Base-by-base conservation (phyloP, 148 eudicot genomes). In the Rhododendron ferrugineum region DNA sequence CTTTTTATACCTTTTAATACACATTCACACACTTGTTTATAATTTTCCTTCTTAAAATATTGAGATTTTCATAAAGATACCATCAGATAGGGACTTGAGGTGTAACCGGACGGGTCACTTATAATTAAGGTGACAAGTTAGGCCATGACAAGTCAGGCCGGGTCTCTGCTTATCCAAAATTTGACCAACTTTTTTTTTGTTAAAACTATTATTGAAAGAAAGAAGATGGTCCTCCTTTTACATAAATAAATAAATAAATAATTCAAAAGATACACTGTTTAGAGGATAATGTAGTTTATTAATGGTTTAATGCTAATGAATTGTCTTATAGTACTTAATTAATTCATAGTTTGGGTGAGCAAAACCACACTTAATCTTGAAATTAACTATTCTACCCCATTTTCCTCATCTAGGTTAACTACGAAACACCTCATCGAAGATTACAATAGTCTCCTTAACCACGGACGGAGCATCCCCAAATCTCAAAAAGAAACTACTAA, bases 281-380 rank as follows among this genome's bases (percentile, higher is more conserved):
- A 36, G 83, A 81, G 72, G 83, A 81, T 81, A 81, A 81, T 22
- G 22, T 58, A 81, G 73, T 36, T 81, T 36, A 58, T 58, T 23
- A 40, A 0, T 40, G 44, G 44, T 18, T 22, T 22, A 81, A 56
- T 44, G 64, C 72, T 81, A 52, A 52, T 50, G 16, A 58, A 81
- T 14, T 56, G 30, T 34, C 44, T 0, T 56, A 40, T 40, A 5
- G 3, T 80, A 15, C 37, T 58, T 80, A 81, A 56, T 22, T 7
- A 81, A 36, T 34, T 81, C 42, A 62, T 18, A 4, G 10, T 81
- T 81, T 81, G 42, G 83, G 72, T 37, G 72, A 36, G 42, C 83
- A 62, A 56, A 34, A n/a, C 72, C 15, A 32, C 72, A 66, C 70
- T 80, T 58, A 37, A 18, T 44, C 22, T 32, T 8, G 28, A 80